These are phyloP conservation scores for Colletotrichum australisinense DNA, from an alignment of 2,329 filamentous ascomycete genomes.

Conservation along the genomic window DNA sequence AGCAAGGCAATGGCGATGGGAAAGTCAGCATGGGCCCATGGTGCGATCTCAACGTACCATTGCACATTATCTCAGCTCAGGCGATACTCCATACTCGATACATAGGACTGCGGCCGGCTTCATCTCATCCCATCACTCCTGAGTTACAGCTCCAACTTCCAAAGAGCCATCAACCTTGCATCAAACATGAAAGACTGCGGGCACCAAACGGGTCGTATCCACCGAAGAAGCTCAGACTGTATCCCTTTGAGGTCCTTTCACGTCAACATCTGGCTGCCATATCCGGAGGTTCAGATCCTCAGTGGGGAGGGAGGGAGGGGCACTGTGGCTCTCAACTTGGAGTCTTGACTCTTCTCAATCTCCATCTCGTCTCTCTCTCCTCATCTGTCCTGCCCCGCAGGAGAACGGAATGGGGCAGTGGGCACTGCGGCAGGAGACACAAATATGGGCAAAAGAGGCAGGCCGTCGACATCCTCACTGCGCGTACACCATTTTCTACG, in stretches of 20 bases:
- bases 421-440: background rate
- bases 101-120: background rate
- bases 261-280: background rate
- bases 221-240: conserved; percentile 24
- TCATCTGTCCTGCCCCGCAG: background rate
- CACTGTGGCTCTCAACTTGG: background rate
- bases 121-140: background rate
- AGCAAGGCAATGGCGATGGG: background rate
- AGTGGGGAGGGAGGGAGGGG: background rate
- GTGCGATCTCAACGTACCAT: background rate
- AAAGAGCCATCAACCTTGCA: conserved; percentile 18
- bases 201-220: conserved; percentile 9
- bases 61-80: background rate
- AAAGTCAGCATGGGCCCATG: background rate
- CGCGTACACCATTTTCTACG: background rate
- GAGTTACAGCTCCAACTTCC: background rate
- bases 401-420: background rate
- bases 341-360: background rate
- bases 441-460: conserved; percentile 20
- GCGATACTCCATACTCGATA: background rate
- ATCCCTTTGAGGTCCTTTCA: background rate
- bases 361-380: background rate
- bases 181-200: background rate
- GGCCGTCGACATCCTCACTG: background rate
- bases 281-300: conserved; percentile 1